Evolutionary conservation across 164 flowering plant species (phyloP).

Genomic region (Santalum album): DNA sequence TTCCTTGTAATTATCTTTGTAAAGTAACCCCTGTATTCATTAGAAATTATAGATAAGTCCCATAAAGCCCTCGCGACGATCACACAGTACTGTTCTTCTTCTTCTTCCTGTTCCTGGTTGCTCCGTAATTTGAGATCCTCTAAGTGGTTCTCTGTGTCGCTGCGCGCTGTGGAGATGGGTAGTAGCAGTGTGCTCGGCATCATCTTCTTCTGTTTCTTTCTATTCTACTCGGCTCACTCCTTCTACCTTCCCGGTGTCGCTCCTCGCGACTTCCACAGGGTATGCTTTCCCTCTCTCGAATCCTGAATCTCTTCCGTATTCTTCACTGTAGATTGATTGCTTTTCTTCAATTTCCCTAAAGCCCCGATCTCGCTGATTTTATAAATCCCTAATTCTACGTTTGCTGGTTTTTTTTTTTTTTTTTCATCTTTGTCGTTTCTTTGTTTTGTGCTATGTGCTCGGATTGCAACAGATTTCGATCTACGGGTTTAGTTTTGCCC

Average conservation of each 20-base stretch:
- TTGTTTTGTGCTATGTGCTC: neutral
- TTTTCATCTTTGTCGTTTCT: neutral
- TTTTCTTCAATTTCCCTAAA: neutral
- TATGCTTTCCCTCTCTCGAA: slow-evolving; percentile 11
- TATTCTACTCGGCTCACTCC: slow-evolving; percentile 30
- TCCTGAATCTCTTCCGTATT: neutral
- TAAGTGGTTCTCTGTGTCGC: neutral
- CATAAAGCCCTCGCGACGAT: no score
- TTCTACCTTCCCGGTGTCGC: slow-evolving; percentile 80
- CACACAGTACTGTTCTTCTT: no score
- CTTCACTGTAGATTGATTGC: neutral
- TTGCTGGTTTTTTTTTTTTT: no score
- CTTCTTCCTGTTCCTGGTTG: neutral
- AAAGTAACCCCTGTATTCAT: no score
- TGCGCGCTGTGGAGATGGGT: neutral
- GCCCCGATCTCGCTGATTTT: neutral
- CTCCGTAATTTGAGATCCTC: neutral
- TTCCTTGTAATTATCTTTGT: no score
- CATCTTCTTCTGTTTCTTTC: slow-evolving; percentile 17
- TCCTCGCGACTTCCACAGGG: slow-evolving; percentile 55
- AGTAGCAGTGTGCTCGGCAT: slow-evolving; percentile 1
- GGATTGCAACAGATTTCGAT: slow-evolving; percentile 11
- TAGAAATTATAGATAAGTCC: no score
- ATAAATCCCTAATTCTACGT: no score
- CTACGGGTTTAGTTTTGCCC: no score